Conservation (phyloP, 1,284 basidiomycete species). For the Ceratobasidium sp. region DNA sequence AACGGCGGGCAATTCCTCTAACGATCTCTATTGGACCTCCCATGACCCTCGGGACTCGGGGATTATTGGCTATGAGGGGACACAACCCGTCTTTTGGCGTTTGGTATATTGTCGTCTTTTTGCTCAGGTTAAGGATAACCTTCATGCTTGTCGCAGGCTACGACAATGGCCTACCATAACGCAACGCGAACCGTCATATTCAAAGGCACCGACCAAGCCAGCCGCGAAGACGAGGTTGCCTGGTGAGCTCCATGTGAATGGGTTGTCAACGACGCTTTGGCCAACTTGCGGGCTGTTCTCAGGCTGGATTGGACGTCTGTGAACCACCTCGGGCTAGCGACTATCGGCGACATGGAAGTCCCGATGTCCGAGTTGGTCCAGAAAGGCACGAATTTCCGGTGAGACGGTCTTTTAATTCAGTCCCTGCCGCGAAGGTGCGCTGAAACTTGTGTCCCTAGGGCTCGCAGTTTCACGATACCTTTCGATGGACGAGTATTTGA, state of each 20-base stretch:
- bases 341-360: conserved; percentile 64
- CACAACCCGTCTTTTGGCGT: conserved; percentile 65
- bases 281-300: neutral
- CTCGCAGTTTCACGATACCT: conserved; percentile 42
- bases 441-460: conserved; percentile 2
- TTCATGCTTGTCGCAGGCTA: conserved; percentile 15
- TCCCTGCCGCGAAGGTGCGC: neutral
- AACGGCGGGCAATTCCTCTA: conserved; percentile 43
- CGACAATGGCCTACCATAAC: conserved; percentile 44
- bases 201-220: conserved; percentile 26
- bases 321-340: conserved; percentile 66
- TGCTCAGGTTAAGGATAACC: neutral
- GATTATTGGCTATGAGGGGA: conserved; percentile 73
- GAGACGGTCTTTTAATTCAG: conserved; percentile 46
- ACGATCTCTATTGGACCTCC: conserved; percentile 69
- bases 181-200: conserved; percentile 33
- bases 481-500: conserved; percentile 56
- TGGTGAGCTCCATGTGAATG: conserved; percentile 22
- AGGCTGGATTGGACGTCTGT: conserved; percentile 66
- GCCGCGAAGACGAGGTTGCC: conserved; percentile 40
- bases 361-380: conserved; percentile 72
- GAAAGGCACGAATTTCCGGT: conserved; percentile 64
- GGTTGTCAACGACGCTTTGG: neutral
- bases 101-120: conserved; percentile 22
- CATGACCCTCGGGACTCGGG: conserved; percentile 72